Percentiles rank a stretch among this genome's conserved stretches.
Conservation (phyloP, 2,329 filamentous ascomycete genomes). For the Trichoderma sp. region DNA sequence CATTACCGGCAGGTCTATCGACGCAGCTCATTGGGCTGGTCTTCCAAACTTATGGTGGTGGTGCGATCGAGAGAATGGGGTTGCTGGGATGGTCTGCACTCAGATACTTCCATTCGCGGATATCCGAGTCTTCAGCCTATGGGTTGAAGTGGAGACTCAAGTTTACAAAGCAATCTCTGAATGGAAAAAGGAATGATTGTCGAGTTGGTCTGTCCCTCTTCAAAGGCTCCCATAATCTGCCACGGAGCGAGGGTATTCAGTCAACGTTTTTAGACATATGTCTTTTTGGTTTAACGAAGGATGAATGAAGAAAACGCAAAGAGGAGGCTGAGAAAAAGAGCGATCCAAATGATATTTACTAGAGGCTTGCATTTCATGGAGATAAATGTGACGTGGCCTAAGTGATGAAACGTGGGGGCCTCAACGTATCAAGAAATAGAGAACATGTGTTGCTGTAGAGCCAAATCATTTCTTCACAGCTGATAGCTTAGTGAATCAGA, state of each 20-base stretch:
- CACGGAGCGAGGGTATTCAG: background rate
- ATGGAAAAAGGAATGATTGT: background rate
- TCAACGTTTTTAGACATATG: background rate
- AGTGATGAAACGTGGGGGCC: too few species aligned
- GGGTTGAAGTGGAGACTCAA: conserved; percentile 9
- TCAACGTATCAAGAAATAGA: background rate
- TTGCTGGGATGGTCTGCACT: conserved; percentile 18
- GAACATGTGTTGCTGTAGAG: background rate
- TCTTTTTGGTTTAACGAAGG: background rate
- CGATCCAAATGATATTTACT: background rate
- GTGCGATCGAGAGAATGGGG: conserved; percentile 17
- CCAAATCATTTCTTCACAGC: background rate
- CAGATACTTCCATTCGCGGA: conserved; percentile 14
- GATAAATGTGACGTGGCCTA: too few species aligned
- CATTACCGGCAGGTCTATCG: conserved; percentile 7
- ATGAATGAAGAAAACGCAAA: background rate
- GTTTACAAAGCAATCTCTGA: conserved; percentile 6
- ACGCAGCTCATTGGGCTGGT: background rate
- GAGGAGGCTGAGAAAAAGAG: background rate
- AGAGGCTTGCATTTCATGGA: background rate
- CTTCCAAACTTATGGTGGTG: conserved; percentile 17
- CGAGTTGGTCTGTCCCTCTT: background rate
- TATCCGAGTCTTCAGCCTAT: background rate
- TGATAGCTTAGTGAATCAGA: background rate
- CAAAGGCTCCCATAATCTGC: background rate